phyloP scores from a whole-genome alignment of 306 rosid genomes.

The Aeschynomene evenia region DNA sequence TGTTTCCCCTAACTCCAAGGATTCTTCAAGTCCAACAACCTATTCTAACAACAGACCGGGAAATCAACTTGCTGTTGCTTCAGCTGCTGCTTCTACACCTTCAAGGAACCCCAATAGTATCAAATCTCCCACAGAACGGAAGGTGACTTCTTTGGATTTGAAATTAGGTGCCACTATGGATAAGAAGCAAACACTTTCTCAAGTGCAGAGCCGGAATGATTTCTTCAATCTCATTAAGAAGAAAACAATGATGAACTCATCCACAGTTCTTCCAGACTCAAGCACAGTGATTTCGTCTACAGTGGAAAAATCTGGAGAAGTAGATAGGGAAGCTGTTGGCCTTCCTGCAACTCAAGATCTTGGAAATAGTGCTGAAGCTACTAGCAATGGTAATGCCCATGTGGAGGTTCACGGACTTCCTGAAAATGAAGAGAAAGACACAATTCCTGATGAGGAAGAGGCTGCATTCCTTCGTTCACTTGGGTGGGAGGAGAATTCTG shows the following conservation, averaged over 20 bases:
- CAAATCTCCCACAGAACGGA: constrained; percentile 62
- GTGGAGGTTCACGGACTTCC: constrained; percentile 49
- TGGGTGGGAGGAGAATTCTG: constrained; percentile 94
- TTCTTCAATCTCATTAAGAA: constrained; percentile 85
- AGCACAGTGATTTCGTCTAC: constrained; percentile 51
- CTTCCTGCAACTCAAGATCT: constrained; percentile 46
- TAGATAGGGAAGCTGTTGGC: constrained; percentile 42
- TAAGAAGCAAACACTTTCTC: constrained; percentile 78
- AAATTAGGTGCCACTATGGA: constrained; percentile 69
- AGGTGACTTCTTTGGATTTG: constrained; percentile 60
- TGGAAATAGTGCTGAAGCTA: constrained; percentile 58
- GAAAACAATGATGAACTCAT: constrained; percentile 57
- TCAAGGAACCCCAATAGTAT: constrained; percentile 64
- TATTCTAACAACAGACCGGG: constrained; percentile 53
- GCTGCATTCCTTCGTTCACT: constrained; percentile 94
- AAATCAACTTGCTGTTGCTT: constrained; percentile 62
- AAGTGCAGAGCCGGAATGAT: constrained; percentile 91
- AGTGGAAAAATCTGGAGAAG: constrained; percentile 61
- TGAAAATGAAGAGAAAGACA: constrained; percentile 36
- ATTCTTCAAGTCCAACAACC: constrained; percentile 64
- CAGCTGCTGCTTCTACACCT: constrained; percentile 61
- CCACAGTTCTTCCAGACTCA: constrained; percentile 57
- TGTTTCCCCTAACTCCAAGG: constrained; percentile 58
- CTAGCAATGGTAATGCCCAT: constrained; percentile 53
- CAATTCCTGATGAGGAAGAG: constrained; percentile 80